Evolutionary conservation across 2,329 filamentous ascomycete genomes (phyloP), one percentile per base, ranked within the genome.

Genomic region (Fusarium sororula): DNA sequence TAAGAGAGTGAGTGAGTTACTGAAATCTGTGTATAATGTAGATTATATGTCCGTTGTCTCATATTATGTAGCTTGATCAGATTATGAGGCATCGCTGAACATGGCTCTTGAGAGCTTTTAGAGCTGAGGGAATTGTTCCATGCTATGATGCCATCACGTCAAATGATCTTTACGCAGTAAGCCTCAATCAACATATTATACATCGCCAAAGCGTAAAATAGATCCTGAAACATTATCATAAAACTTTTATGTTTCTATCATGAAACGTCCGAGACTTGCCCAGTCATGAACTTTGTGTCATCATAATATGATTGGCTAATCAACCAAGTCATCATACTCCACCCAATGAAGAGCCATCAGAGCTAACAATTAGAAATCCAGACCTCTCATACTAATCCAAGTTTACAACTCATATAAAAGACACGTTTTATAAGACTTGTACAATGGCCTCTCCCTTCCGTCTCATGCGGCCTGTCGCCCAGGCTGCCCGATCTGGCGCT

Each of bases 391-490:
- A 50, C 24, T 37, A 62, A 64, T 63, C 24, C 54, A 54, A 62
- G 28, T 47, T n/a, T 38, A 47, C 44, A 17, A 39, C 42, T 24
- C 18, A 37, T 38, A 44, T 30, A 37, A 58, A 18, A 24, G 38
- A 44, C 24, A 39, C 55, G 24, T 35, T 37, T 42, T 57, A 28
- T 13, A 28, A 35, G 47, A 44, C 32, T 37, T n/a, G 24, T 56
- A 72, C 18, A 51, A 79, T 79, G 77, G n/a, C 67, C 6, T 70
- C 75, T 13, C 48, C 65, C 20, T 60, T 72, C 13, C 75, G 74
- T 24, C 24, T 79, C 7, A 20, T 67, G 48, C 70, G 76, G 12
- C 71, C 78, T 13, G 57, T 75, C n/a, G 63, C 56, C 4, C 75
- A 73, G 56, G 58, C 74, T 55, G 65, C 70, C 37, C 77, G 78